phyloP scores from a whole-genome alignment of 1,284 basidiomycete genomes.

The Cerrena zonata region DNA sequence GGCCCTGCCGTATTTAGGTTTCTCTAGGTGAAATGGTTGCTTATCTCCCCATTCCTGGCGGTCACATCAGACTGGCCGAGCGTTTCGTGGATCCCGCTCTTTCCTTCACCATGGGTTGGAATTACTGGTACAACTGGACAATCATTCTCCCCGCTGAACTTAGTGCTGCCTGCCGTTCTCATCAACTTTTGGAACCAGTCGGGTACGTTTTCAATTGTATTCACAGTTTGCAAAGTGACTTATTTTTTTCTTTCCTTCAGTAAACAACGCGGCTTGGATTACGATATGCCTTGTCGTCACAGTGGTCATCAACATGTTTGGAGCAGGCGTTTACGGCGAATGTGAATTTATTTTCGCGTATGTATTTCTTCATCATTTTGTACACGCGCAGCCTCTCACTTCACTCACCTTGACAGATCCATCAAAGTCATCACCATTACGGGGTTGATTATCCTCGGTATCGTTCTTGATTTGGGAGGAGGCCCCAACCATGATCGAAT shows the following conservation, averaged over 20 bases:
- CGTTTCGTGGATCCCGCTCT: constrained; percentile 69
- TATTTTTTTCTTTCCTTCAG: constrained; percentile 10
- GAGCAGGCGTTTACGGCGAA: constrained; percentile 50
- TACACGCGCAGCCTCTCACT: not conserved
- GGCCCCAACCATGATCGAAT: constrained; percentile 48
- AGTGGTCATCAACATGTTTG: constrained; percentile 62
- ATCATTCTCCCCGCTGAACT: constrained; percentile 57
- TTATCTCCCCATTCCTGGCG: constrained; percentile 63
- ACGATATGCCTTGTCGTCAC: constrained; percentile 57
- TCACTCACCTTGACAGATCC: constrained; percentile 29
- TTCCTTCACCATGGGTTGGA: constrained; percentile 68
- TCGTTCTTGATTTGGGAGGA: constrained; percentile 56
- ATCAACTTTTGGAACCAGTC: constrained; percentile 53
- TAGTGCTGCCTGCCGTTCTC: constrained; percentile 58
- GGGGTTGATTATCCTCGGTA: constrained; percentile 48
- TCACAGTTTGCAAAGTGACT: not conserved
- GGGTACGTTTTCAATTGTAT: constrained; percentile 4
- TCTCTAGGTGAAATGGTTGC: constrained; percentile 61
- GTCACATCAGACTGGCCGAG: constrained; percentile 63
- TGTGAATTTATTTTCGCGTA: constrained; percentile 51
- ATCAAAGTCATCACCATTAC: constrained; percentile 58
- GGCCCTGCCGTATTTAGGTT: constrained; percentile 23
- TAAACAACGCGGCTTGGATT: constrained; percentile 60
- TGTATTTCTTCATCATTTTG: constrained; percentile 12
- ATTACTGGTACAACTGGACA: constrained; percentile 61